Evolutionary conservation across 305 asterid species (phyloP), one percentile per base, ranked within the genome.

Genomic region (Solanum chacoense): DNA sequence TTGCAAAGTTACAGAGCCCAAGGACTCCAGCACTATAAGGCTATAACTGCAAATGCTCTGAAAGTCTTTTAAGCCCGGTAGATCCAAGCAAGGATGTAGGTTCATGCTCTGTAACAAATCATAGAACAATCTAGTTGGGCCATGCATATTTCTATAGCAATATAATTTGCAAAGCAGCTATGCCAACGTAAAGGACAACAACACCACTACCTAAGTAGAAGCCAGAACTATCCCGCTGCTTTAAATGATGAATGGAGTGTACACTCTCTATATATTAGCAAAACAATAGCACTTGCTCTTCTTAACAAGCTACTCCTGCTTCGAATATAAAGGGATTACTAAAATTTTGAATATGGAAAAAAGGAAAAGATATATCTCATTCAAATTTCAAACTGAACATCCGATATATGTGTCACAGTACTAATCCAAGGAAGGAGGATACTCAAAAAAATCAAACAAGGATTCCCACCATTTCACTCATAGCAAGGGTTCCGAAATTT

Each of bases 11-110:
- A 11, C 92, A 78, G 59, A 96, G 91, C 88, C 96, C 98, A 20
- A 96, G 83, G 45, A 93, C 94, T 89, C 94, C 96, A 38, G 98
- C 96, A 90, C 98, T 88, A 95, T 38, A 71, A 59, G 69, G 26
- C 26, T 59, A 59, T 59, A 45, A 96, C 93, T 79, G 97, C 94
- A 80, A 95, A 77, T 92, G 96, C 91, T 92, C 94, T 92, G 76
- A 92, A 90, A 59, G 96, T 93, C 85, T 93, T 93, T 93, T 87
- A 80, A 40, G 26, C 36, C 35, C 13, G 8, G 5, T 7, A 79
- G 35, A 79, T 24, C 85, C 24, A 79, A 79, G n/a, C 32, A 13
- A 8, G 59, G 35, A 16, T 80, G 13, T 35, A 76, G 42, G 29
- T 76, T 16, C 69, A 80, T 4, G 69, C 38, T 28, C 8, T 28